Percentiles rank a stretch among this genome's conserved stretches.
These are phyloP conservation scores for Chlorella sp. DNA, from an alignment of 139 green algal species.

Conservation along the genomic window DNA sequence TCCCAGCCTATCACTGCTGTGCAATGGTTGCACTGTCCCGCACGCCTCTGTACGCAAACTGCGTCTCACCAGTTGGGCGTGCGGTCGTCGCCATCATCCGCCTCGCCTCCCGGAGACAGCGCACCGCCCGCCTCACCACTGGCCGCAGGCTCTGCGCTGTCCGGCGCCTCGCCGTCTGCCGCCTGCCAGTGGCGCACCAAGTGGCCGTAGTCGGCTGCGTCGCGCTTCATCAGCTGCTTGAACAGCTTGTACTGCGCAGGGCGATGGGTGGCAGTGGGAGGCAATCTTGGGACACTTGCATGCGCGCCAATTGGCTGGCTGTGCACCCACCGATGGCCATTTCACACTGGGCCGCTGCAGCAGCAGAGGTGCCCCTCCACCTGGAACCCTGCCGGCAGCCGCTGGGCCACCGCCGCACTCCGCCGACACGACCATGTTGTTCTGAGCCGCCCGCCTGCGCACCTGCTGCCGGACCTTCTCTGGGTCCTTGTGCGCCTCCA, in stretches of 20 bases:
- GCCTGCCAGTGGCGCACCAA: neutral
- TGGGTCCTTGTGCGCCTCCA: conserved; percentile 33
- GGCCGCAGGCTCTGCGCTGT: neutral
- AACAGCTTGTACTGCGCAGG: conserved; percentile 41
- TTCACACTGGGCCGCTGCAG: no score
- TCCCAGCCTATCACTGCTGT: no score
- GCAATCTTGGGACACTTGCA: neutral
- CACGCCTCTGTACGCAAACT: no score
- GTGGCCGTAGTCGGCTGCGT: conserved; percentile 53
- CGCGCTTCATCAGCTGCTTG: conserved; percentile 57
- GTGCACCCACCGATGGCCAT: no score
- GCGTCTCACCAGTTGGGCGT: conserved; percentile 10
- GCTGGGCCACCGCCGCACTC: no score
- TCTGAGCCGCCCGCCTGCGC: no score
- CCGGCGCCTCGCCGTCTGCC: neutral
- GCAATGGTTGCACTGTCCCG: no score
- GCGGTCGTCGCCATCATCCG: neutral
- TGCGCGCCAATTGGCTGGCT: no score
- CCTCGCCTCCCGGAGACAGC: neutral
- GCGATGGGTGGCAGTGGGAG: neutral
- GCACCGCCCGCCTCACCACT: neutral
- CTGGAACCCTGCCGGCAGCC: no score
- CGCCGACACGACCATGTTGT: no score
- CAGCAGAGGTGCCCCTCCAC: no score
- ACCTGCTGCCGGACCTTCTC: conserved; percentile 29